Evolutionary conservation across 306 rosid species (phyloP).

Genomic region (Medicago lupulina): DNA sequence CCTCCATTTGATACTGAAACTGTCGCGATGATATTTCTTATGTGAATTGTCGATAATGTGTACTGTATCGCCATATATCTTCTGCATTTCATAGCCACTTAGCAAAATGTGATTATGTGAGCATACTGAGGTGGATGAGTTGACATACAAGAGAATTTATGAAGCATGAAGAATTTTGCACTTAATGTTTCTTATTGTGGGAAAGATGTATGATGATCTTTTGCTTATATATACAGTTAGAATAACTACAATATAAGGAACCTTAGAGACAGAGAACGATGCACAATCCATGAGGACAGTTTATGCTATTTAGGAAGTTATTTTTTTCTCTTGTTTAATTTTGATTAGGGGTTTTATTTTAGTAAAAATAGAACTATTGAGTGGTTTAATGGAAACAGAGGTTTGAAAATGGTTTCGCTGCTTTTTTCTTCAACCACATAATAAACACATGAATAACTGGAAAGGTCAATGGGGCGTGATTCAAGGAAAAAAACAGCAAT

Average conservation of each 20-base stretch:
- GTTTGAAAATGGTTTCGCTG: neutral
- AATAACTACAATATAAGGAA: neutral
- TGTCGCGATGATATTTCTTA: conserved; percentile 12
- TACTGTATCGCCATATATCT: conserved; percentile 1
- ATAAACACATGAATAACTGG: neutral
- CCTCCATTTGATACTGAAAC: conserved; percentile 18
- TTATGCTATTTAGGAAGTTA: neutral
- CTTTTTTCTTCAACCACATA: conserved; percentile 4
- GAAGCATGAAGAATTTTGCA: conserved; percentile 12
- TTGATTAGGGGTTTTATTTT: neutral
- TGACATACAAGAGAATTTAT: conserved; percentile 4
- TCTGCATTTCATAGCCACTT: conserved; percentile 16
- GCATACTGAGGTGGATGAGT: conserved; percentile 10
- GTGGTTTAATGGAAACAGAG: conserved; percentile 9
- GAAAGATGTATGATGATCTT: conserved; percentile 9
- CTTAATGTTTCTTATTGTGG: conserved; percentile 4
- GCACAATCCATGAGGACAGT: neutral
- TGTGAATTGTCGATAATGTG: conserved; percentile 20
- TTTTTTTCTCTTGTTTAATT: conserved; percentile 16
- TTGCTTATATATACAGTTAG: neutral
- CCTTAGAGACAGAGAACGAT: conserved; percentile 9
- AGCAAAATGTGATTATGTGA: conserved; percentile 28
- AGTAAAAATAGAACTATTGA: neutral
- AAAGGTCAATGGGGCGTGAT: neutral
- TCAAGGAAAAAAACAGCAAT: neutral